Conservation (phyloP, 2,329 filamentous ascomycete genomes). For the Geoglossum cookeanum region DNA sequence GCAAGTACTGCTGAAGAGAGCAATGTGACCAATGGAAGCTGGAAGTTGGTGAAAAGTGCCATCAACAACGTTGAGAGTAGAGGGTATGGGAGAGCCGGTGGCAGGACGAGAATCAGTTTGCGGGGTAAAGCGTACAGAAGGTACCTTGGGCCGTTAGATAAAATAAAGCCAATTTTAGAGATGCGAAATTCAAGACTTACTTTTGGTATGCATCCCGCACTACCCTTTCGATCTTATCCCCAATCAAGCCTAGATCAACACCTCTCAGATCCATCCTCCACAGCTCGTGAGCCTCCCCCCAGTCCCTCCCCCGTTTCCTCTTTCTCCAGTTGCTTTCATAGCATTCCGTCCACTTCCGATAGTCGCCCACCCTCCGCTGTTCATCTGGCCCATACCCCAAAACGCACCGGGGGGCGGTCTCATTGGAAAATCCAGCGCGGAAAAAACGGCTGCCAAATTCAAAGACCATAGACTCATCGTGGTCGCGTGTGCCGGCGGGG, state of each 20-base stretch:
- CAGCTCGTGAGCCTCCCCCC: slow-evolving; percentile 40
- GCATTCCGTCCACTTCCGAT: slow-evolving; percentile 40
- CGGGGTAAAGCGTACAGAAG: slow-evolving; percentile 55
- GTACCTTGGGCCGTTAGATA: slow-evolving; percentile 25
- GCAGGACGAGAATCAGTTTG: slow-evolving; percentile 55
- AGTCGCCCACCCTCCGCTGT: slow-evolving; percentile 63
- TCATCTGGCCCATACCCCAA: slow-evolving; percentile 54
- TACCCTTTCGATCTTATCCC: slow-evolving; percentile 71
- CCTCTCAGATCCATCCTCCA: slow-evolving; percentile 59
- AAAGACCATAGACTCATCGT: slow-evolving; percentile 71
- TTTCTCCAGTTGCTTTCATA: slow-evolving; percentile 4
- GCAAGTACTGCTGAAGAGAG: slow-evolving; percentile 59
- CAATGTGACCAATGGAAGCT: slow-evolving; percentile 62
- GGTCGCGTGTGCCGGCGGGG: slow-evolving; percentile 39
- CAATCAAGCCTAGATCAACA: slow-evolving; percentile 58
- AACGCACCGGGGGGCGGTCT: slow-evolving; percentile 51
- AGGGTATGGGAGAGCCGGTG: slow-evolving; percentile 57
- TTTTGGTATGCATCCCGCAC: slow-evolving; percentile 68
- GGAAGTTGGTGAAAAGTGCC: slow-evolving; percentile 63
- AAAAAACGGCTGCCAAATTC: slow-evolving; percentile 67
- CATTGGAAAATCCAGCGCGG: slow-evolving; percentile 71
- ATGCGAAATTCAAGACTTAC: slow-evolving; percentile 19
- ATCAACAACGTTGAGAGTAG: slow-evolving; percentile 58
- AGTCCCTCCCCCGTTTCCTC: slow-evolving; percentile 18
- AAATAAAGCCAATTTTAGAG: background rate